Evolutionary conservation across 2,329 filamentous ascomycete genomes (phyloP), one percentile per base, ranked within the genome.

Genomic region (Grosmannia serpens): DNA sequence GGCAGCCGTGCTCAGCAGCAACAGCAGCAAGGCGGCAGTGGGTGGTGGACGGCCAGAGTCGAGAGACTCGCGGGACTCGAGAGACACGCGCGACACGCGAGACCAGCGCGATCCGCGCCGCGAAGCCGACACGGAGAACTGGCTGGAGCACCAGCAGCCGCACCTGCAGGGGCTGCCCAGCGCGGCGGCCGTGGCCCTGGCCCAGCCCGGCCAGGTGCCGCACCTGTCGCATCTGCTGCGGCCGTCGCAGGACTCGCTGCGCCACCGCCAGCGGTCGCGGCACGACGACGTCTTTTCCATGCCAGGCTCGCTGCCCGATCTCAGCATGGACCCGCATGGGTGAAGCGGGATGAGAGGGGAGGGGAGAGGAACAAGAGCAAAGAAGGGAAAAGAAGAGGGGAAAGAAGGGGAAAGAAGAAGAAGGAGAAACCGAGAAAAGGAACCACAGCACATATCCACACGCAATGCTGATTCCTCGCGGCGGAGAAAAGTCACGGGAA

Each of bases 271-370:
- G 57, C 68, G 73, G 62, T 65, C 72, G 57, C 64, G 70, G 61
- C 61, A 49, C 15, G 63, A 64, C 68, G 66, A 73, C 60, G 68
- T 74, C 10, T 74, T 72, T 58, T 56, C 55, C 33, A 79, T 79
- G 71, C 76, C 78, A 0, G 75, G 77, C 5, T 74, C 76, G 17
- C 62, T 79, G 49, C 74, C 77, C 0, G 72, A 71, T 15, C 66
- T 75, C 55, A 67, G 68, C 46, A 61, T 69, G 46, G 68, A 70
- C 50, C 57, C 66, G 53, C 65, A 65, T 26, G 55, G 60, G 2
- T 67, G 55, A 61, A 24, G 22, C 11, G 10, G 46, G 15, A 17
- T 3, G 33, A n/a, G 4, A n/a, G 3, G 20, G 7, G 13, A 24
- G 7, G 13, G 8, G 35, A 41, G 3, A 51, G 9, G 20, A 31